Conservation (phyloP, 2,329 filamentous ascomycete genomes). For the Ophiocordyceps australis region DNA sequence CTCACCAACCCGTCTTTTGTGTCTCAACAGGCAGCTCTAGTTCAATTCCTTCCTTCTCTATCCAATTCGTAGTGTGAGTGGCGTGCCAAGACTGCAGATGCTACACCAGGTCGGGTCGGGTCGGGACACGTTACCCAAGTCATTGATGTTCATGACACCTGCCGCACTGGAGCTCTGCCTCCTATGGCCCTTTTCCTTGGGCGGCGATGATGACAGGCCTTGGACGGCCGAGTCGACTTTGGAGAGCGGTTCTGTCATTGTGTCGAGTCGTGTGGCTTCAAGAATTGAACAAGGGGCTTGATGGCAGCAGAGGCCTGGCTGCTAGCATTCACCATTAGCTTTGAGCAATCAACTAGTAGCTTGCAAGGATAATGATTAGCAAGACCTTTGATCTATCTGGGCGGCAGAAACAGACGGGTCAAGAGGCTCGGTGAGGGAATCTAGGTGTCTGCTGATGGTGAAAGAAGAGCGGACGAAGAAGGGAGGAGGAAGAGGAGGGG, state of each 20-base stretch:
- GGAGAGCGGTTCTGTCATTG: conserved; percentile 40
- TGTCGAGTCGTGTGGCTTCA: conserved; percentile 4
- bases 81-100: too few relatives aligned
- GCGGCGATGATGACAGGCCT: conserved; percentile 51
- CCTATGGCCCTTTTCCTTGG: conserved; percentile 47
- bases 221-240: conserved; percentile 89
- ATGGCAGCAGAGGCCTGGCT: background rate
- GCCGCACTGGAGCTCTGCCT: conserved; percentile 56
- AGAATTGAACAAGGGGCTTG: background rate
- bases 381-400: too few relatives aligned
- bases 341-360: too few relatives aligned
- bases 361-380: too few relatives aligned
- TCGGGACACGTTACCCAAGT: conserved; percentile 48
- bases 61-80: conserved; percentile 1
- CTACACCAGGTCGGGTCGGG: too few relatives aligned
- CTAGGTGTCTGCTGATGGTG: conserved; percentile 7
- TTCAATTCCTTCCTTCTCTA: conserved; percentile 57
- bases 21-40: conserved; percentile 65
- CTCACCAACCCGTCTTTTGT: conserved; percentile 76
- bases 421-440: conserved; percentile 1
- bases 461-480: conserved; percentile 8
- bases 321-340: too few relatives aligned
- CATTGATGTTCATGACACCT: conserved; percentile 58
- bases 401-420: too few relatives aligned
- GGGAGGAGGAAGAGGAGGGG: conserved; percentile 5